Conservation (phyloP, 164 flowering plant genomes). For the Houttuynia cordata region DNA sequence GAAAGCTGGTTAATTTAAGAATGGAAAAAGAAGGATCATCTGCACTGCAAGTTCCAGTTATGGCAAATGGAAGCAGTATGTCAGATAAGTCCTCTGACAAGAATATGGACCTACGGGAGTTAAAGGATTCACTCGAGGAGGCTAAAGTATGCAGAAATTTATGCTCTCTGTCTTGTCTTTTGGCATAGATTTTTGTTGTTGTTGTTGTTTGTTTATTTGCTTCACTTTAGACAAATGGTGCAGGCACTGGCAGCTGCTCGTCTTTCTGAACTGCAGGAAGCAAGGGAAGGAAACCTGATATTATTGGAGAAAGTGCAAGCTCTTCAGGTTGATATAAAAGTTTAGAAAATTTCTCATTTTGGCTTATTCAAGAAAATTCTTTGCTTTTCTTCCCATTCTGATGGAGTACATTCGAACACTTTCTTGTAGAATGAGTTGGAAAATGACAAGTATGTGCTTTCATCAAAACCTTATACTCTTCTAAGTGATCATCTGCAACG, state of each 20-base stretch:
- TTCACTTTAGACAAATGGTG: not conserved
- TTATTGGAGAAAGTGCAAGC: constrained; percentile 58
- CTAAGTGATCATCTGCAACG: constrained; percentile 74
- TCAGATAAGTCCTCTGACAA: constrained; percentile 64
- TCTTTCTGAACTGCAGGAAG: constrained; percentile 76
- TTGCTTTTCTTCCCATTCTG: not conserved
- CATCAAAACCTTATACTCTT: constrained; percentile 60
- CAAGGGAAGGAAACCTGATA: constrained; percentile 43
- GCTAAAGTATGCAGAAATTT: constrained; percentile 41
- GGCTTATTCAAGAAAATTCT: too few species aligned
- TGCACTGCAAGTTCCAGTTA: constrained; percentile 32
- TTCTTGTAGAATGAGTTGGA: constrained; percentile 56
- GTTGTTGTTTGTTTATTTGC: constrained; percentile 2
- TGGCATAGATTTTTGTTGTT: not conserved
- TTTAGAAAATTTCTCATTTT: not conserved
- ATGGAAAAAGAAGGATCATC: constrained; percentile 70
- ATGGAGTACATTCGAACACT: not conserved
- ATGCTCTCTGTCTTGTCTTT: not conserved
- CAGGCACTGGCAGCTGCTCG: constrained; percentile 68
- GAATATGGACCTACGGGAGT: constrained; percentile 40
- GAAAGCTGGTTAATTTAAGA: constrained; percentile 64
- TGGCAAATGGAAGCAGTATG: constrained; percentile 54
- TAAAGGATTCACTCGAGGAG: constrained; percentile 78
- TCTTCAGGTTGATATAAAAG: constrained; percentile 46
- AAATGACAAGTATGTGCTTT: constrained; percentile 54